Evolutionary conservation across 2,329 filamentous ascomycete species (phyloP), one percentile per base, ranked within the genome.

Genomic region (Cyphellophora attinorum): DNA sequence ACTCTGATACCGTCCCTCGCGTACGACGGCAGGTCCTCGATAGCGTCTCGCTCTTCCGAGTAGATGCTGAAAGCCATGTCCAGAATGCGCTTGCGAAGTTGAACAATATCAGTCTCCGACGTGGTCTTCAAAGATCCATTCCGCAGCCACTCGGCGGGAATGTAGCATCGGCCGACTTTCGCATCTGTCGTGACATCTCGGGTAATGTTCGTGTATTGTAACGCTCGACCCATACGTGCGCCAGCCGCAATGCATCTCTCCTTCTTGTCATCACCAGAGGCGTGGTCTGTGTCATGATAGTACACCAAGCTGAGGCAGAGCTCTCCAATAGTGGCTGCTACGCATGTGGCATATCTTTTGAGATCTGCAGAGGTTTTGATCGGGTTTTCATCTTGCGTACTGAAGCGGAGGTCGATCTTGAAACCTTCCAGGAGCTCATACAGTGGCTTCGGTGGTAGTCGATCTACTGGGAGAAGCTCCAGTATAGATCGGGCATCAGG

Each of bases 181-280:
- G 81, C 77, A 47, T 85, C 81, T 3, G 75, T 73, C 3, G 61
- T 55, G n/a, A 85, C 76, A 48, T 86, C 81, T 14, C 81, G 74
- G 3, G 79, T 76, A 41, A 86, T 84, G 49, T 85, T 86, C 48
- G 83, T 73, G 47, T 80, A 84, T 49, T 86, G 81, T n/a, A 85
- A 59, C 2, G 81, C 80, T 19, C 80, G 68, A 0, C 81, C 81
- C 80, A 85, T 85, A 17, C 67, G 62, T 13, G 66, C 64, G 1
- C 78, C 78, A 1, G 76, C 70, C 11, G 60, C 50, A 11, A 78
- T 59, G 5, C 82, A 62, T 3, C 58, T 50, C 11, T 60, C 51
- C 27, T 38, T 39, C 44, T 5, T 47, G 41, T 17, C 54, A 29
- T 29, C 36, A 25, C 30, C 54, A 8, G 8, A n/a, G 40, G 4